Evolutionary conservation across 2,329 filamentous ascomycete species (phyloP).

Genomic region (Nemania bipapillata): DNA sequence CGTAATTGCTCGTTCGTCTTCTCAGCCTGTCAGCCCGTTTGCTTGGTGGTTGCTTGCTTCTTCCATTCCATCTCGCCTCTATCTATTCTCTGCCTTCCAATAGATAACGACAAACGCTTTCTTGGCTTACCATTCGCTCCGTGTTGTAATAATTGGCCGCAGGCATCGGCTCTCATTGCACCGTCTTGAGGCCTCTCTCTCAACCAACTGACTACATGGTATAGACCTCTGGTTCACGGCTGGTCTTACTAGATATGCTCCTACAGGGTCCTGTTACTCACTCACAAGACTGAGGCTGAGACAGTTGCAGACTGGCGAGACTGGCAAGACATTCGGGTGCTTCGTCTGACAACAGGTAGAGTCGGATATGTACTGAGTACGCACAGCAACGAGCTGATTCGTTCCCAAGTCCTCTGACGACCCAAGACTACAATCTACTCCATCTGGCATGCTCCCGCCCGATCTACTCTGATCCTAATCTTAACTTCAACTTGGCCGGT

Average conservation of each 20-base stretch:
- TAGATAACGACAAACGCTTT: slow-evolving; percentile 4
- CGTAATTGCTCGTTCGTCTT: slow-evolving; percentile 16
- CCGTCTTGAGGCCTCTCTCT: slow-evolving; percentile 4
- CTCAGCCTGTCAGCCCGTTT: background rate
- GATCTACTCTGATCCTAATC: background rate
- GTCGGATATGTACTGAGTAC: slow-evolving; percentile 17
- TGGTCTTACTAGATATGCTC: slow-evolving; percentile 20
- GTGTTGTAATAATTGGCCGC: slow-evolving; percentile 12
- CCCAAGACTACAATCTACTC: slow-evolving; percentile 22
- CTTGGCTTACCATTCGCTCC: slow-evolving; percentile 23
- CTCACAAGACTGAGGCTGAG: slow-evolving; percentile 38
- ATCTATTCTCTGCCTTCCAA: slow-evolving; percentile 13
- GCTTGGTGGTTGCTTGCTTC: background rate
- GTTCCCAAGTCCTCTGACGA: slow-evolving; percentile 5
- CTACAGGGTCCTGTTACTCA: slow-evolving; percentile 4
- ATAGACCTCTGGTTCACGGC: background rate
- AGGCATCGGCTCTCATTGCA: slow-evolving; percentile 2
- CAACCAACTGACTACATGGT: too few relatives aligned
- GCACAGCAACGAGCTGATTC: background rate
- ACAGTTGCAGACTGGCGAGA: slow-evolving; percentile 38
- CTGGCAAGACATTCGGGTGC: slow-evolving; percentile 40
- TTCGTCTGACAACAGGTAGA: slow-evolving; percentile 35
- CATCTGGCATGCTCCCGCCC: background rate
- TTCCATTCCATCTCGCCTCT: background rate
- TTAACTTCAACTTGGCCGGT: slow-evolving; percentile 8